Evolutionary conservation across 1,139 yeast species (phyloP).

Genomic region (Yamadazyma kanchanaburiensis): DNA sequence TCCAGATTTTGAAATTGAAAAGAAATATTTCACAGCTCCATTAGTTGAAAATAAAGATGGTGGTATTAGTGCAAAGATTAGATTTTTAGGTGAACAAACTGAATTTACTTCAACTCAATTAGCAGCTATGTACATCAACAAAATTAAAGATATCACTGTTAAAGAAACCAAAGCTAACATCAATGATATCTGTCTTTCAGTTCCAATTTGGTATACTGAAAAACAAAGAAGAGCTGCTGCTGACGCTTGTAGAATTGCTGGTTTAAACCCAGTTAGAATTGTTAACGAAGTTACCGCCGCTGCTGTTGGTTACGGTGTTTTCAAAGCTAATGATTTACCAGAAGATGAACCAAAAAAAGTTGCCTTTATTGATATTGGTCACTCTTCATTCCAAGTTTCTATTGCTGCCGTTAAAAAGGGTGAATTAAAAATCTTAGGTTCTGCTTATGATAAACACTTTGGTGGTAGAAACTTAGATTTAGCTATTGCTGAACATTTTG

Average conservation of each 20-base stretch:
- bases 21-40: conserved; percentile 67
- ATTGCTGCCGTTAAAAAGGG: conserved; percentile 94
- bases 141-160: conserved; percentile 75
- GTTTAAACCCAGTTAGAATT: conserved; percentile 95
- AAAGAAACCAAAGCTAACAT: conserved; percentile 81
- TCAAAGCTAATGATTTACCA: conserved; percentile 91
- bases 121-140: conserved; percentile 91
- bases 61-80: conserved; percentile 79
- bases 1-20: conserved; percentile 76
- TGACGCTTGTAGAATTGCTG: conserved; percentile 95
- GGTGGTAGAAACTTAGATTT: conserved; percentile 98
- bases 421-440: conserved; percentile 87
- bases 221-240: conserved; percentile 94
- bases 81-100: conserved; percentile 74
- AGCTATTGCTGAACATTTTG: conserved; percentile 93
- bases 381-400: conserved; percentile 89
- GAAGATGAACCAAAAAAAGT: conserved; percentile 88
- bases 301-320: conserved; percentile 98
- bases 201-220: conserved; percentile 97
- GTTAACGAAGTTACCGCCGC: conserved; percentile 98
- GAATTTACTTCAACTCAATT: conserved; percentile 86
- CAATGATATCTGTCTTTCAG: conserved; percentile 88
- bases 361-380: conserved; percentile 95
- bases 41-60: conserved; percentile 71
- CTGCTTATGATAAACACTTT: conserved; percentile 91